Conservation (phyloP, 176 grass and related monocot species). For the Rhipidocladum racemiflorum region DNA sequence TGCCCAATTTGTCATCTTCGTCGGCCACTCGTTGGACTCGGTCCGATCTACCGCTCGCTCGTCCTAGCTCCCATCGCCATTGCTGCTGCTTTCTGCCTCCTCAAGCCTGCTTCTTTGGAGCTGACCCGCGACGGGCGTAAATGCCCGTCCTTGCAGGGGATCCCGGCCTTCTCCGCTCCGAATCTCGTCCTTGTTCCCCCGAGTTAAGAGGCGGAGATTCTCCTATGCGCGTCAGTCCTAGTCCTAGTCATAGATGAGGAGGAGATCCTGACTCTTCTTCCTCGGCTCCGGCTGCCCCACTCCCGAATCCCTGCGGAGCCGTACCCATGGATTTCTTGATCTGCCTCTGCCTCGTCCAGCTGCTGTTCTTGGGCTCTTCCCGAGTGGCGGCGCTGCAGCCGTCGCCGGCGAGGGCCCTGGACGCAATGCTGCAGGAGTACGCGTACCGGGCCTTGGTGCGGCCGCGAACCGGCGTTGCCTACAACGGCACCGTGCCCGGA, state of each 20-base stretch:
- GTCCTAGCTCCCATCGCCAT: constrained; percentile 30
- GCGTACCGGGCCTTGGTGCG: constrained; percentile 56
- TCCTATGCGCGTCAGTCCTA: not conserved
- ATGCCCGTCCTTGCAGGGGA: constrained; percentile 37
- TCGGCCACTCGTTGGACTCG: not conserved
- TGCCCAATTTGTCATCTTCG: not conserved
- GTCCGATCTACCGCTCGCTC: not conserved
- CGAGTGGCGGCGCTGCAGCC: constrained; percentile 6
- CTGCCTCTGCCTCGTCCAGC: constrained; percentile 18
- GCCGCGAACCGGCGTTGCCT: constrained; percentile 64
- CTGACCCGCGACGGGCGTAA: constrained; percentile 18
- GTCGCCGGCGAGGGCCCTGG: constrained; percentile 42
- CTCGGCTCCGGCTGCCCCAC: not conserved
- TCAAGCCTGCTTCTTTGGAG: not conserved
- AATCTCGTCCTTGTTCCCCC: constrained; percentile 26
- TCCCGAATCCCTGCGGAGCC: not conserved
- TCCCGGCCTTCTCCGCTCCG: not conserved
- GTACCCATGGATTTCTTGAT: constrained; percentile 20
- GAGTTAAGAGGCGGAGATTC: constrained; percentile 22
- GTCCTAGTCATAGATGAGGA: not conserved
- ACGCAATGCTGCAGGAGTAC: constrained; percentile 74
- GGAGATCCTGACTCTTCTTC: not conserved
- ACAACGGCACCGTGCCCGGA: constrained; percentile 48
- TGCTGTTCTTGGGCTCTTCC: not conserved
- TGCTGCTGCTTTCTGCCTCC: not conserved